Evolutionary conservation across 331 rosid species (phyloP).

Genomic region (Quercus tomentella): DNA sequence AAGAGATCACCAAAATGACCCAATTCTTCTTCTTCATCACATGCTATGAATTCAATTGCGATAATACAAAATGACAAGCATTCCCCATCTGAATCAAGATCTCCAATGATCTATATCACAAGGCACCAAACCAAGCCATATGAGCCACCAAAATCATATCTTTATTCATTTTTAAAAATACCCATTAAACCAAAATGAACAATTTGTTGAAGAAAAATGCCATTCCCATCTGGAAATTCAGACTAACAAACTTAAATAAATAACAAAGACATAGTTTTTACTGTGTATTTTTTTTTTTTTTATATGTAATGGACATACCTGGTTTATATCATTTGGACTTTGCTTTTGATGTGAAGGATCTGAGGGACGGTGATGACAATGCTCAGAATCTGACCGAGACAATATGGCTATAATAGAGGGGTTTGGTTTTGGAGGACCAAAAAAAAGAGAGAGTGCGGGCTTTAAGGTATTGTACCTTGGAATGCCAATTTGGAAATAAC

Average conservation of each 20-base stretch:
- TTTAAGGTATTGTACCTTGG: too few relatives aligned
- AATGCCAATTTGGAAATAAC: too few relatives aligned
- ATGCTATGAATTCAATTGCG: neutral
- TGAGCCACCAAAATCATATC: conserved; percentile 6
- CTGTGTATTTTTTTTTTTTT: too few relatives aligned
- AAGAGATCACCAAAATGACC: neutral
- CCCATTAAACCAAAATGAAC: conserved; percentile 9
- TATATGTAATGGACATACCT: neutral
- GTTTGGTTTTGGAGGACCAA: neutral
- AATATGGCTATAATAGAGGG: neutral
- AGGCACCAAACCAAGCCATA: conserved; percentile 6
- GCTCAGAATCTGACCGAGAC: conserved; percentile 17
- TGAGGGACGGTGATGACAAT: conserved; percentile 21
- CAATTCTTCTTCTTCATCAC: neutral
- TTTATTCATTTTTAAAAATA: neutral
- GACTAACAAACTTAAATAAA: conserved; percentile 2
- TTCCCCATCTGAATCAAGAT: neutral
- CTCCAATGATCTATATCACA: conserved; percentile 1
- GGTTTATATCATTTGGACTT: conserved; percentile 23
- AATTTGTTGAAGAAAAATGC: neutral
- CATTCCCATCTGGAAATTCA: conserved; percentile 17
- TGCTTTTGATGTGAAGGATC: conserved; percentile 27
- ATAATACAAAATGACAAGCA: neutral
- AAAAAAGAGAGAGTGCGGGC: neutral
- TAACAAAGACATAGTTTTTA: neutral